Conservation (phyloP, 148 eudicot genomes). For the Simmondsia chinensis region DNA sequence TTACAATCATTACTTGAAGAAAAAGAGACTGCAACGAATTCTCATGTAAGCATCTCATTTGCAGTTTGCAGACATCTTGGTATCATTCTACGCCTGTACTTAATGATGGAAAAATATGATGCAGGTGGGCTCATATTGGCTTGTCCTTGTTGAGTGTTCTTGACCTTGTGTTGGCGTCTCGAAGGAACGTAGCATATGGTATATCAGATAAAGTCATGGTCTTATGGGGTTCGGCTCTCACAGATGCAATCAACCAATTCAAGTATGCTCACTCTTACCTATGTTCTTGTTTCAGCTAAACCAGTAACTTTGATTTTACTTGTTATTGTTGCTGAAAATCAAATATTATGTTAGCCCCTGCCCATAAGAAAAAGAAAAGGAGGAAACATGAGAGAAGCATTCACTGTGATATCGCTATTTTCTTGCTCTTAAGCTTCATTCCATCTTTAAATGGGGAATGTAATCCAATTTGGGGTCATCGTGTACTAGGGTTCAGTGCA, state of each 20-base stretch:
- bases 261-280: slow-evolving; percentile 44
- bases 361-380: too few species aligned
- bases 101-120: slow-evolving; percentile 4
- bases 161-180: slow-evolving; percentile 70
- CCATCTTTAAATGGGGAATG: too few species aligned
- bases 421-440: too few species aligned
- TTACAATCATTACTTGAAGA: slow-evolving; percentile 78
- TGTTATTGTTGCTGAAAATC: too few species aligned
- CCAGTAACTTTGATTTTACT: neutral
- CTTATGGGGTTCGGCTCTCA: slow-evolving; percentile 76
- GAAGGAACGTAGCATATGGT: slow-evolving; percentile 50
- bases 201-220: slow-evolving; percentile 75
- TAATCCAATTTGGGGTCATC: too few species aligned
- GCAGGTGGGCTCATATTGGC: slow-evolving; percentile 79
- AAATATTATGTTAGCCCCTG: too few species aligned
- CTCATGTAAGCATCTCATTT: slow-evolving; percentile 47
- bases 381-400: too few species aligned
- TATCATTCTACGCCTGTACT: too few species aligned
- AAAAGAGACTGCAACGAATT: slow-evolving; percentile 53
- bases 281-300: neutral
- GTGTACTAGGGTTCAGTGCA: too few species aligned
- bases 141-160: slow-evolving; percentile 47
- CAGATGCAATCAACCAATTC: slow-evolving; percentile 89
- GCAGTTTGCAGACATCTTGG: neutral
- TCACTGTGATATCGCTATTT: too few species aligned